Base-by-base conservation (phyloP, 352 stramenopile genomes). In the Globisporangium acanthophoron region DNA sequence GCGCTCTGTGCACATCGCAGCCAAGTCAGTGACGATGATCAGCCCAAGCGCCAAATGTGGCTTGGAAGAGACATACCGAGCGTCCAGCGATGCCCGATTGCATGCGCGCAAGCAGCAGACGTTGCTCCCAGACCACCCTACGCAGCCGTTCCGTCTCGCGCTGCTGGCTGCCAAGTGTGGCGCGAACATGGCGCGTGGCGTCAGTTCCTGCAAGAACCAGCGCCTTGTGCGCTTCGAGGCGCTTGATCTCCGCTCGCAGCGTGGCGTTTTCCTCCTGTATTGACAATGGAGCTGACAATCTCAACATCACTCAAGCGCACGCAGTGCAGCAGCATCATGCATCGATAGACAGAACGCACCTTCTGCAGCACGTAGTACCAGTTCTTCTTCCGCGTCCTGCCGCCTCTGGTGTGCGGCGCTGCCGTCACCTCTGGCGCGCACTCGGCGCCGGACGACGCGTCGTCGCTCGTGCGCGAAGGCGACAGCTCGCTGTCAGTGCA, bases 321-420 rank as follows among this genome's bases (percentile, higher is more conserved):
- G 35, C 35, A 40, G 0, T 15, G 24, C 24, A 40, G 8, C 33
- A 4, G 35, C 35, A 40, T 12, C 11, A 7, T 40, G 35, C 35
- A 15, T 5, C 35, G 35, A 35, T 35, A 9, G 31, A 35, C 5
- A 35, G 5, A 7, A 40, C 41, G 9, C 41, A 47, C 41, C 41
- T 47, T 47, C n/a, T 47, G 41, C 41, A 24, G 41, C 16, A 47
- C 41, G 18, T 47, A 47, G 41, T 47, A 47, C 41, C 41, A 47
- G 18, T 24, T 21, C 16, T 47, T 47, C 41, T 47, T 47, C n/a
- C 15, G 24, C 41, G 41, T 47, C 41, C 41, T 11, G 4, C 41
- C 41, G 18, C 41, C 41, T 47, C 41, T 21, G 3, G 2, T 16
- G 7, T 12, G 1, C 16, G 8, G 2, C 35, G 35, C 11, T 15